Evolutionary conservation across 169 alveolate genomes (phyloP).

Genomic region (Miamiensis avidus): DNA sequence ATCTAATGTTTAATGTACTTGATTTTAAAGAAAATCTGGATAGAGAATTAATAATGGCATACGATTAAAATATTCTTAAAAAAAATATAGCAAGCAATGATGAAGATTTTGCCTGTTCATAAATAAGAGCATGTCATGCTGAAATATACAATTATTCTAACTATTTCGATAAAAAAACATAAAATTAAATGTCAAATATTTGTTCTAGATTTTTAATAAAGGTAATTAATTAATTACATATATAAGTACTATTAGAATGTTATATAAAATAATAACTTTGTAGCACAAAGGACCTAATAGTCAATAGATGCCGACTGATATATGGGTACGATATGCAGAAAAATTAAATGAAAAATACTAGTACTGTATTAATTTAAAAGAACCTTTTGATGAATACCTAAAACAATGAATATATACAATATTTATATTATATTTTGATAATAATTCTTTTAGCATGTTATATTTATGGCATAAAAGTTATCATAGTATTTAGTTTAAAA

Average conservation of each 20-base stretch:
- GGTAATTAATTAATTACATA: constrained; percentile 3
- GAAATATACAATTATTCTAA: constrained; percentile 7
- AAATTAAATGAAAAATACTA: constrained; percentile 13
- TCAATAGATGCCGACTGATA: constrained; percentile 10
- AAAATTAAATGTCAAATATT: neutral
- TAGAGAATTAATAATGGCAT: constrained; percentile 24
- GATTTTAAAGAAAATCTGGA: constrained; percentile 27
- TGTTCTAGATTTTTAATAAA: constrained; percentile 21
- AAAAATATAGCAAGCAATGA: constrained; percentile 2
- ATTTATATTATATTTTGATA: no score
- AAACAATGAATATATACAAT: neutral
- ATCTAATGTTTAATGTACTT: constrained; percentile 1
- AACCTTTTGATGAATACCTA: constrained; percentile 6
- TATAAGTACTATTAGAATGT: neutral
- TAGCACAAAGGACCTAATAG: constrained; percentile 19
- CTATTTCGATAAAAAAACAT: neutral
- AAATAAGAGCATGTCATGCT: constrained; percentile 12
- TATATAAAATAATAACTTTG: no score
- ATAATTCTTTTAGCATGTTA: no score
- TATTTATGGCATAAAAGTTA: no score
- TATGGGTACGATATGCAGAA: constrained; percentile 23
- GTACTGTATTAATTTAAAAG: constrained; percentile 1
- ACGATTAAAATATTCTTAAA: constrained; percentile 4
- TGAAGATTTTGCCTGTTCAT: constrained; percentile 23
- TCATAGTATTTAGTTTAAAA: no score